phyloP scores from a whole-genome alignment of 129 eudicot genomes.

The Chrysanthemum makinoi region DNA sequence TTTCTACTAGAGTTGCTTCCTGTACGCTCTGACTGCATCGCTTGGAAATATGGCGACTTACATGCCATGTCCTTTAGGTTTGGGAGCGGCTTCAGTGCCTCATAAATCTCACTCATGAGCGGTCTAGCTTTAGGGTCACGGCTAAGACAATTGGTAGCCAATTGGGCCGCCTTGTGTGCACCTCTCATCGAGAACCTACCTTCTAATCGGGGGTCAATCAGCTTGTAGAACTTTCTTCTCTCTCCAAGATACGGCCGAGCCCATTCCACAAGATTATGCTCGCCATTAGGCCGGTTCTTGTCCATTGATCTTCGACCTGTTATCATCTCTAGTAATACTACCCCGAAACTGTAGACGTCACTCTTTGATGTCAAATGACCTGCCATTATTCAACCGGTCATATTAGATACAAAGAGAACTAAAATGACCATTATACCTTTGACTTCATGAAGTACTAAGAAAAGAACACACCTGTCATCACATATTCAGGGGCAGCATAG shows the following conservation, averaged over 20 bases:
- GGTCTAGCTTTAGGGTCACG: conserved; percentile 76
- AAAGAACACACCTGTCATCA: conserved; percentile 62
- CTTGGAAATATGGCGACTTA: conserved; percentile 61
- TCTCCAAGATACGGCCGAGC: conserved; percentile 68
- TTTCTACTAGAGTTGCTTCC: conserved; percentile 36
- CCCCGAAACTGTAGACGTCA: conserved; percentile 82
- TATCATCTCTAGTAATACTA: conserved; percentile 73
- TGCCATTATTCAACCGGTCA: conserved; percentile 23
- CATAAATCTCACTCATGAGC: conserved; percentile 75
- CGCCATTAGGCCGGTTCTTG: conserved; percentile 65
- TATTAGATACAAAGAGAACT: conserved; percentile 1
- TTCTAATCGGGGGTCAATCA: conserved; percentile 73
- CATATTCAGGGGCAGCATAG: conserved; percentile 94
- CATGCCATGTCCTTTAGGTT: conserved; percentile 73
- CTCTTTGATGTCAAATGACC: conserved; percentile 88
- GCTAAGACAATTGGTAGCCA: conserved; percentile 73
- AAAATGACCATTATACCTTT: conserved; percentile 7
- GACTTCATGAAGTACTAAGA: neutral
- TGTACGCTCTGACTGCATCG: conserved; percentile 58
- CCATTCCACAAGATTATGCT: conserved; percentile 85
- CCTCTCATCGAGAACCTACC: conserved; percentile 80
- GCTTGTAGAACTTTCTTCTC: conserved; percentile 53
- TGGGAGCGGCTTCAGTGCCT: conserved; percentile 57
- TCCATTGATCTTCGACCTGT: conserved; percentile 85
- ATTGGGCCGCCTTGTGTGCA: conserved; percentile 63